These are phyloP conservation scores for Claviceps arundinis DNA, from an alignment of 2,329 filamentous ascomycete species.

Conservation along the genomic window DNA sequence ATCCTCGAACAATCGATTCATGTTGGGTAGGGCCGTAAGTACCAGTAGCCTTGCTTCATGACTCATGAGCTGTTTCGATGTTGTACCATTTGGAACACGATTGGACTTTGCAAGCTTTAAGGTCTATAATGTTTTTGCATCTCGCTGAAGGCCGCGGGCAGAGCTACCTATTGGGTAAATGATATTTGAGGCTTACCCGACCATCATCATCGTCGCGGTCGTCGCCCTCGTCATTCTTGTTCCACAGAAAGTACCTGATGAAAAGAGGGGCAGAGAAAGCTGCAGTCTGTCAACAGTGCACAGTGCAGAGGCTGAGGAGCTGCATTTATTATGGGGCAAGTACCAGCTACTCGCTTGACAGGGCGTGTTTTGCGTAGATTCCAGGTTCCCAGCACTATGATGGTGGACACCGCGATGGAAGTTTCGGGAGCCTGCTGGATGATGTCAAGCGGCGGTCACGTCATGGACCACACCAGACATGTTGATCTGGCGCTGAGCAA, in stretches of 20 bases:
- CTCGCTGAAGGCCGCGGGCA: too few species aligned
- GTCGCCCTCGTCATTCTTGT: too few species aligned
- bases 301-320: neutral
- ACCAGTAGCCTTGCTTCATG: neutral
- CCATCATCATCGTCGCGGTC: too few species aligned
- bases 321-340: neutral
- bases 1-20: neutral
- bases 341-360: neutral
- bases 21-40: neutral
- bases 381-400: neutral
- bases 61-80: neutral
- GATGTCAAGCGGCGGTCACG: conserved; percentile 16
- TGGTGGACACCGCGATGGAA: conserved; percentile 17
- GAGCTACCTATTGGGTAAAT: too few species aligned
- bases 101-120: too few species aligned
- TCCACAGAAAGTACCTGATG: too few species aligned
- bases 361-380: neutral
- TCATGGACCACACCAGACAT: conserved; percentile 1
- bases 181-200: too few species aligned
- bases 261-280: too few species aligned
- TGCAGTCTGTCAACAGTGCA: neutral
- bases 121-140: too few species aligned
- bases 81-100: too few species aligned
- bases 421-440: conserved; percentile 15
- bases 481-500: neutral